A percentile compares a stretch with the other conserved stretches of the same genome.
phyloP scores from a whole-genome alignment of 495 filamentous ascomycete species.

The Pyrenula aspistea region DNA sequence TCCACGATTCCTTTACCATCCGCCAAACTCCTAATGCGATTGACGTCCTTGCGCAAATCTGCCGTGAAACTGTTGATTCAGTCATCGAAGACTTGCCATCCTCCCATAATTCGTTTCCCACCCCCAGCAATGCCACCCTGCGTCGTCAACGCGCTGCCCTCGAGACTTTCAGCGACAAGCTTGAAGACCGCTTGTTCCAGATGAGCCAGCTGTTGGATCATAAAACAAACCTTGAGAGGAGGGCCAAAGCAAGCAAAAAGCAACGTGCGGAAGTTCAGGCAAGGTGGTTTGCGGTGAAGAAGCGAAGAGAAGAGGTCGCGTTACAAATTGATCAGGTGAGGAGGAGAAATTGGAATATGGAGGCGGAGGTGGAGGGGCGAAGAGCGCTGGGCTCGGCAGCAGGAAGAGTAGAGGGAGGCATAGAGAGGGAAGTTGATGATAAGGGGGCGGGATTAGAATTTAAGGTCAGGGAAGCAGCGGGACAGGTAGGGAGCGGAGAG shows the following conservation, averaged over 20 bases:
- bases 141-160: slow-evolving; percentile 50
- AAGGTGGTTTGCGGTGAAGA: slow-evolving; percentile 49
- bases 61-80: slow-evolving; percentile 50
- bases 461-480: slow-evolving; percentile 27
- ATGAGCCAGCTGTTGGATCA: slow-evolving; percentile 46
- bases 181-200: slow-evolving; percentile 49
- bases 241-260: slow-evolving; percentile 50
- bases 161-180: slow-evolving; percentile 55
- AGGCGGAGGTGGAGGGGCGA: slow-evolving; percentile 12
- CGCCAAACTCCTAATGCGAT: slow-evolving; percentile 56
- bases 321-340: slow-evolving; percentile 59
- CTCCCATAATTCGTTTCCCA: slow-evolving; percentile 24
- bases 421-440: slow-evolving; percentile 20
- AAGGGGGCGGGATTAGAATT: slow-evolving; percentile 24
- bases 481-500: slow-evolving; percentile 27
- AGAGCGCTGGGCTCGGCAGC: slow-evolving; percentile 33
- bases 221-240: slow-evolving; percentile 47
- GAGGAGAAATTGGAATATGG: slow-evolving; percentile 37
- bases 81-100: slow-evolving; percentile 30
- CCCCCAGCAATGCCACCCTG: slow-evolving; percentile 26
- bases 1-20: slow-evolving; percentile 21
- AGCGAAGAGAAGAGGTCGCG: slow-evolving; percentile 53
- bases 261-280: slow-evolving; percentile 52
- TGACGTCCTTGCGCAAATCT: slow-evolving; percentile 59
- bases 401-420: slow-evolving; percentile 29